phyloP scores from a whole-genome alignment of 768 basidiomycete species.

The Boletellus ananas region DNA sequence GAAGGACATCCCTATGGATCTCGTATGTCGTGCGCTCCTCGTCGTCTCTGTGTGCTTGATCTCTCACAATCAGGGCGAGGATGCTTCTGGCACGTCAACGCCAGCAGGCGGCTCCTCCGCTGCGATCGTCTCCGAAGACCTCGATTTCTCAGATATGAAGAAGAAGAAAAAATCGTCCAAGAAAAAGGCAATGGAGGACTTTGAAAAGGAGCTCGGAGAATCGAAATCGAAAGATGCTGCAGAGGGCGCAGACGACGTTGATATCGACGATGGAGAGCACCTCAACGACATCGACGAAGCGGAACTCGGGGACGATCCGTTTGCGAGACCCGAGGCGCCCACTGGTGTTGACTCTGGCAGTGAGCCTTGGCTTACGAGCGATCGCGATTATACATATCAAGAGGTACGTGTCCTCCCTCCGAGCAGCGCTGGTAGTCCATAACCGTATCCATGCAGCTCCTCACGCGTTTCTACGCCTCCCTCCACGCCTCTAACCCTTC shows the following conservation, averaged over 20 bases:
- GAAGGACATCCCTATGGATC: constrained; percentile 83
- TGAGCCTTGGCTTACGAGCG: constrained; percentile 88
- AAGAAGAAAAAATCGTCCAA: constrained; percentile 94
- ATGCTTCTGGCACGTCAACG: constrained; percentile 64
- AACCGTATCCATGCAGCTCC: constrained; percentile 51
- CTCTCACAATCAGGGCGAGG: constrained; percentile 43
- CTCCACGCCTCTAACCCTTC: constrained; percentile 94
- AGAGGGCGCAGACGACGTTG: constrained; percentile 53
- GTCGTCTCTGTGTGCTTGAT: neutral
- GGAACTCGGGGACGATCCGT: constrained; percentile 88
- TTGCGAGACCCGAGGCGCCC: constrained; percentile 55
- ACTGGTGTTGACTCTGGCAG: constrained; percentile 67
- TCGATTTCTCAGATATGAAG: constrained; percentile 95
- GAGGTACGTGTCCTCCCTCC: constrained; percentile 55
- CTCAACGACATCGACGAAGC: constrained; percentile 71
- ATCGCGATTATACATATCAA: constrained; percentile 93
- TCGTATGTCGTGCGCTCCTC: constrained; percentile 44
- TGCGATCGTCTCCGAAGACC: constrained; percentile 58
- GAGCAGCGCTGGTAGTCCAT: neutral
- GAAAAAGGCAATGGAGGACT: constrained; percentile 89
- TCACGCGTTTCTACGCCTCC: constrained; percentile 86
- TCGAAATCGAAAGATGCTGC: constrained; percentile 63
- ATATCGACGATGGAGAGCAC: constrained; percentile 58
- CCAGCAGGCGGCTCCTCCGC: constrained; percentile 41
- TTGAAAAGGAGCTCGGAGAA: constrained; percentile 86